These are phyloP conservation scores for Penicillium robsamsonii DNA, from an alignment of 495 filamentous ascomycete genomes.

Conservation along the genomic window DNA sequence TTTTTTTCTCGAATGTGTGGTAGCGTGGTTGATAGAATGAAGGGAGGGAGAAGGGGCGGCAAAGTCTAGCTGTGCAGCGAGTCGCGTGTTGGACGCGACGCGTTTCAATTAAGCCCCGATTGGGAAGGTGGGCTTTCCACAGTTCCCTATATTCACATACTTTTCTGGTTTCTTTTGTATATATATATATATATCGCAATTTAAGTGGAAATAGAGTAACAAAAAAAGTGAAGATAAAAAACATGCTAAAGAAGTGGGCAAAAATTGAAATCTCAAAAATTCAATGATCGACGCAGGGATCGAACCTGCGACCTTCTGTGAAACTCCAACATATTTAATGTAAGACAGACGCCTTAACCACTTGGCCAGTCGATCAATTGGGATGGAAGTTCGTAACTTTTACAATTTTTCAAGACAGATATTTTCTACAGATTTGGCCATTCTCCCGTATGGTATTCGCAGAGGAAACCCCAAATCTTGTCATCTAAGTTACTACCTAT, in stretches of 20 bases:
- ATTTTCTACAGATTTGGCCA: too few relatives aligned
- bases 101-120: conserved; percentile 38
- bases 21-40: conserved; percentile 16
- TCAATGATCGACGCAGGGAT: conserved; percentile 11
- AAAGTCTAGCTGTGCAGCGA: conserved; percentile 20
- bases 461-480: too few relatives aligned
- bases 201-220: background rate
- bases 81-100: conserved; percentile 36
- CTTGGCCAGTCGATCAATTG: conserved; percentile 9
- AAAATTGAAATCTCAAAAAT: conserved; percentile 16
- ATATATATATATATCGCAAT: too few relatives aligned
- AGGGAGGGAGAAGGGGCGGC: conserved; percentile 23
- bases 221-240: background rate
- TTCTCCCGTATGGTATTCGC: too few relatives aligned
- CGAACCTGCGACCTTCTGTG: conserved; percentile 13
- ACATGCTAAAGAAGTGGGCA: background rate
- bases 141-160: background rate
- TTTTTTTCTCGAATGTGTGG: conserved; percentile 16
- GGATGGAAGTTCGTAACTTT: background rate
- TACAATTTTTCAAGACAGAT: too few relatives aligned
- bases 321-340: conserved; percentile 7
- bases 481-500: too few relatives aligned
- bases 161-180: background rate
- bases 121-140: conserved; percentile 13
- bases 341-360: conserved; percentile 13